These are phyloP conservation scores for Nemania sp. DNA, from an alignment of 2,329 filamentous ascomycete genomes.

Conservation along the genomic window DNA sequence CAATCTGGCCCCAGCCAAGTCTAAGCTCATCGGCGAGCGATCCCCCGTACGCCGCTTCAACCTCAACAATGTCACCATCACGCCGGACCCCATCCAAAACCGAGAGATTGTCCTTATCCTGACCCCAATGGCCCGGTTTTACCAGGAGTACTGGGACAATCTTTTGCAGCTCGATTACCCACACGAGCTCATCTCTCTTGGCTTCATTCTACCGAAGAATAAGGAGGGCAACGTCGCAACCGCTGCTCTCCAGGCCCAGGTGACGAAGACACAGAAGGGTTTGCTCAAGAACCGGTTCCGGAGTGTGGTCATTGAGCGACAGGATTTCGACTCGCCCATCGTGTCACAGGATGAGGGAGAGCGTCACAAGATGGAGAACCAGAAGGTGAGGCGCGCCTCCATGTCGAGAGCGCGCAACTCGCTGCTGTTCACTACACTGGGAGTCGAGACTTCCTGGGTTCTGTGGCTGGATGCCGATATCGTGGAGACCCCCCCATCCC, in stretches of 20 bases:
- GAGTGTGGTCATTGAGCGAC: slow-evolving; percentile 89
- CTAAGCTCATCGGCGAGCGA: slow-evolving; percentile 61
- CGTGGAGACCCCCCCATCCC: slow-evolving; percentile 78
- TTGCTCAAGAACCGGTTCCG: slow-evolving; percentile 83
- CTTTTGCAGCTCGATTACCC: slow-evolving; percentile 82
- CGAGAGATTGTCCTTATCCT: slow-evolving; percentile 87
- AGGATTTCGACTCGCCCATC: slow-evolving; percentile 88
- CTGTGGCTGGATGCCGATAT: slow-evolving; percentile 95
- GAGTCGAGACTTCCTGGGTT: slow-evolving; percentile 91
- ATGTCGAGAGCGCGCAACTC: slow-evolving; percentile 96
- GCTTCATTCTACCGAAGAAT: slow-evolving; percentile 94
- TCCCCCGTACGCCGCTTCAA: slow-evolving; percentile 92
- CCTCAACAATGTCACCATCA: slow-evolving; percentile 91
- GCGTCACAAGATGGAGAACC: slow-evolving; percentile 88
- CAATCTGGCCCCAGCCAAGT: slow-evolving; percentile 59
- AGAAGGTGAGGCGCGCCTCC: slow-evolving; percentile 81
- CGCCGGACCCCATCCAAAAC: slow-evolving; percentile 74
- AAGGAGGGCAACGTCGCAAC: slow-evolving; percentile 90
- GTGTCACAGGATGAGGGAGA: slow-evolving; percentile 82
- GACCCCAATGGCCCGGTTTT: slow-evolving; percentile 91
- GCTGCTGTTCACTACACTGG: slow-evolving; percentile 91
- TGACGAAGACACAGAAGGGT: slow-evolving; percentile 83
- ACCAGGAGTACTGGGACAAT: slow-evolving; percentile 95
- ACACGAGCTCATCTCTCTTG: slow-evolving; percentile 90
- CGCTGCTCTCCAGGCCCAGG: slow-evolving; percentile 78